A percentile compares a stretch with the other conserved stretches of the same genome.
These are phyloP conservation scores for Epichloe sibirici DNA, from an alignment of 2,329 filamentous ascomycete genomes.

Conservation along the genomic window DNA sequence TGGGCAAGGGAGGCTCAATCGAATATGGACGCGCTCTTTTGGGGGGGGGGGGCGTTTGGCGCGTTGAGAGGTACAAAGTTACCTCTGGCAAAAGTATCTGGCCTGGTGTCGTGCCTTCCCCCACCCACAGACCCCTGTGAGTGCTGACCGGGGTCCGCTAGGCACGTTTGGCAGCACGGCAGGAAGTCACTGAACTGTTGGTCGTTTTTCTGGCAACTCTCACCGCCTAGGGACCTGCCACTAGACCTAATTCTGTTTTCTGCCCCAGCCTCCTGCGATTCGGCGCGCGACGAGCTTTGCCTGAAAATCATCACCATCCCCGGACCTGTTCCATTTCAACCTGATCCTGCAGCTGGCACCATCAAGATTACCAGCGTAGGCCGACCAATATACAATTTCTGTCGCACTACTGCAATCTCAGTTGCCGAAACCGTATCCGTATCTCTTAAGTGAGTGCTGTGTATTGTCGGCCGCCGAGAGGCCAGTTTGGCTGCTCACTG, in stretches of 20 bases:
- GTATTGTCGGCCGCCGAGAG: neutral
- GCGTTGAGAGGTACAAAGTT: conserved; percentile 18
- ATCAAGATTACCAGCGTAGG: conserved; percentile 3
- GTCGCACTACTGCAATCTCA: neutral
- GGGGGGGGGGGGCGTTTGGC: conserved; percentile 10
- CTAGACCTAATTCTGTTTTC: conserved; percentile 8
- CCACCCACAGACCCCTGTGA: no score
- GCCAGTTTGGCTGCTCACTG: conserved; percentile 1
- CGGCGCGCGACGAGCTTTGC: conserved; percentile 10
- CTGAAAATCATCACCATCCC: conserved; percentile 5
- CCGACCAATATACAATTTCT: neutral
- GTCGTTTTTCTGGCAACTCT: neutral
- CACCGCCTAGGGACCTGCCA: conserved; percentile 8
- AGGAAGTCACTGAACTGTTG: neutral
- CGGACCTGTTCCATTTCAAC: neutral
- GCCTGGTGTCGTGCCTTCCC: neutral
- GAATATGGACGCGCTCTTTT: neutral
- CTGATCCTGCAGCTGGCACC: conserved; percentile 3
- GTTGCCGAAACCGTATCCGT: neutral
- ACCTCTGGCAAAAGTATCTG: neutral
- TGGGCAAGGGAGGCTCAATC: neutral
- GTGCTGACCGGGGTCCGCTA: no score
- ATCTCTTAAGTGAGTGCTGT: neutral
- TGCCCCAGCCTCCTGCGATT: conserved; percentile 8
- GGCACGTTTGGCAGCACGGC: neutral